These are phyloP conservation scores for Albizia julibrissin DNA, from an alignment of 306 rosid species.

Conservation along the genomic window DNA sequence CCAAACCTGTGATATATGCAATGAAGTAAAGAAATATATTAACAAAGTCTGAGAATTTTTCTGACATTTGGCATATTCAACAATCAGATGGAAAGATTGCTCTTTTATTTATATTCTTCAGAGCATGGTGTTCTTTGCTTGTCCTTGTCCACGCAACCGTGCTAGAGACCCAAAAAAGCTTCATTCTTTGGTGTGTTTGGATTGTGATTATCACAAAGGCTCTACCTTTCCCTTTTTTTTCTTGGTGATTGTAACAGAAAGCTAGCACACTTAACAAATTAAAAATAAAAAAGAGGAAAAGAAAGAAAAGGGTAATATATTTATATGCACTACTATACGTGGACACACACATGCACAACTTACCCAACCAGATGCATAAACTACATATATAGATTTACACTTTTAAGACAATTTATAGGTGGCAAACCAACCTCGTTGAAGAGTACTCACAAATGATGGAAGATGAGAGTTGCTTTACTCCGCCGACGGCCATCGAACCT, in stretches of 20 bases:
- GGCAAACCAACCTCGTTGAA: no score
- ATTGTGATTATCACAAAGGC: background rate
- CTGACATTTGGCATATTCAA: conserved; percentile 5
- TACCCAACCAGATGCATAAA: no score
- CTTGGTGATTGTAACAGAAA: conserved; percentile 24
- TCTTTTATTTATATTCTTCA: background rate
- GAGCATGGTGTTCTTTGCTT: background rate
- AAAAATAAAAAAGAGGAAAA: background rate
- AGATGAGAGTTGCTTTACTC: no score
- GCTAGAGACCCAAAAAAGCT: no score
- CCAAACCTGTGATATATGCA: conserved; percentile 75
- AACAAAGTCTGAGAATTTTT: background rate
- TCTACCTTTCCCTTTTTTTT: background rate
- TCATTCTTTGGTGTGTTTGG: no score
- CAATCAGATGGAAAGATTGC: background rate
- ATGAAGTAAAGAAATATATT: background rate
- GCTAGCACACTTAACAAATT: background rate
- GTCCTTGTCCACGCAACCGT: background rate
- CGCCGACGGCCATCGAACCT: no score
- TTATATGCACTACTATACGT: no score
- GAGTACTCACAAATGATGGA: no score
- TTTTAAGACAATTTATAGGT: no score
- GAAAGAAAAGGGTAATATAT: no score
- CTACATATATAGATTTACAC: no score
- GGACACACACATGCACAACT: no score